phyloP scores from a whole-genome alignment of 108 stramenopile genomes.

The Aurantiochytrium sp. region DNA sequence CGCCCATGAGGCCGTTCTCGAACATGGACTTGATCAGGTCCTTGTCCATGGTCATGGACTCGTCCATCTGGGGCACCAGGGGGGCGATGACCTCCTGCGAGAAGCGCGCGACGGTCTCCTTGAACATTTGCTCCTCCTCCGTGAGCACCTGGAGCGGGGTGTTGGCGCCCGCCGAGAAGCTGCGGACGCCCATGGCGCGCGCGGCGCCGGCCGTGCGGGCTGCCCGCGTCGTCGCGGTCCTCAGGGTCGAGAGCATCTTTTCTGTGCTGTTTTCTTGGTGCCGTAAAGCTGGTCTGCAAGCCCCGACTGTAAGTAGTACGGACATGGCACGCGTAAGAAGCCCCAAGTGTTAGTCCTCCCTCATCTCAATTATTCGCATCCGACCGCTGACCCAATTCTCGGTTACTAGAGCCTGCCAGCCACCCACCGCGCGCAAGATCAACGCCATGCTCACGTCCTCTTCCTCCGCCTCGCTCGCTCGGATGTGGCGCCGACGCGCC shows the following conservation, averaged over 20 bases:
- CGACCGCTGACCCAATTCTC: too few relatives aligned
- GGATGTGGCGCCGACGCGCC: too few relatives aligned
- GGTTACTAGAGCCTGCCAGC: too few relatives aligned
- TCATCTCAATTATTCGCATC: too few relatives aligned
- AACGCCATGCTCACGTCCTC: too few relatives aligned
- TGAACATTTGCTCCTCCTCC: slow-evolving; percentile 25
- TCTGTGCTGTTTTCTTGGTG: background rate
- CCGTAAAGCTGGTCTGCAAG: too few relatives aligned
- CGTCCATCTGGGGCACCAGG: slow-evolving; percentile 80
- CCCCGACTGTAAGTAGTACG: too few relatives aligned
- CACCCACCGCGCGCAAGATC: too few relatives aligned
- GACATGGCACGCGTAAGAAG: too few relatives aligned
- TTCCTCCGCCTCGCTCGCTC: too few relatives aligned
- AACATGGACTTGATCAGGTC: slow-evolving; percentile 69
- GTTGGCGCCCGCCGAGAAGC: background rate
- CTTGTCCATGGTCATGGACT: slow-evolving; percentile 61
- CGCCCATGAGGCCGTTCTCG: slow-evolving; percentile 64
- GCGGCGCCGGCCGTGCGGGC: background rate
- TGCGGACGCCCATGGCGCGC: background rate
- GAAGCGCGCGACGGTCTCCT: slow-evolving; percentile 43
- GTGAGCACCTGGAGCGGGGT: background rate
- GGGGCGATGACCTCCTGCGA: slow-evolving; percentile 56
- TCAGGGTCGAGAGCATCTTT: background rate
- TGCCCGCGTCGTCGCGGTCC: background rate
- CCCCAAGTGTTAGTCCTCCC: too few relatives aligned